A percentile compares a stretch with the other conserved stretches of the same genome.
Conservation (phyloP, 306 rosid species). For the Boehmeria nivea region DNA sequence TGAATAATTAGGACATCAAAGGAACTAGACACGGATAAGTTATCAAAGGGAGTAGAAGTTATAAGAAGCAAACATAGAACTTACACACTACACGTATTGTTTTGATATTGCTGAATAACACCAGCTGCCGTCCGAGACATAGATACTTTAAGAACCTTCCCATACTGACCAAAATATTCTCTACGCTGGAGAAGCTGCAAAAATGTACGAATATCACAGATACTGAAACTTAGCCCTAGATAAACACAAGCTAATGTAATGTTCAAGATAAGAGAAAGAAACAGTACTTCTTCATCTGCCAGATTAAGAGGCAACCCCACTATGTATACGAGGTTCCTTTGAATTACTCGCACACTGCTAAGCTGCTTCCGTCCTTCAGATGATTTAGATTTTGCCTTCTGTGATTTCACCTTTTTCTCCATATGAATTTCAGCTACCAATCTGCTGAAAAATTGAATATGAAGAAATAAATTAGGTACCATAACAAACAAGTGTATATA, state of each 20-base stretch:
- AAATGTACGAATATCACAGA: conserved; percentile 10
- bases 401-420: conserved; percentile 77
- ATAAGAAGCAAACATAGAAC: conserved; percentile 20
- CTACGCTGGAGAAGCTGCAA: conserved; percentile 78
- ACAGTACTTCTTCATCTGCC: conserved; percentile 90
- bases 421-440: conserved; percentile 44
- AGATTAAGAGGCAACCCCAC: conserved; percentile 72
- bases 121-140: conserved; percentile 98
- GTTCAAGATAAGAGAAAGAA: conserved; percentile 7
- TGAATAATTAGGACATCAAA: neutral
- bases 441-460: conserved; percentile 17
- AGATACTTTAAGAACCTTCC: conserved; percentile 94
- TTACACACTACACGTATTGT: conserved; percentile 99
- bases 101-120: conserved; percentile 90
- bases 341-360: conserved; percentile 93
- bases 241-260: neutral
- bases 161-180: conserved; percentile 97
- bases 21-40: no score
- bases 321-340: conserved; percentile 95
- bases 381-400: conserved; percentile 69
- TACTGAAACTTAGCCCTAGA: neutral
- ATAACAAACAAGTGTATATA: neutral
- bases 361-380: conserved; percentile 96
- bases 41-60: neutral
- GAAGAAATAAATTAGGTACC: conserved; percentile 1